Base-by-base conservation (phyloP, 2,329 filamentous ascomycete genomes). In the Epichloe hybrida region DNA sequence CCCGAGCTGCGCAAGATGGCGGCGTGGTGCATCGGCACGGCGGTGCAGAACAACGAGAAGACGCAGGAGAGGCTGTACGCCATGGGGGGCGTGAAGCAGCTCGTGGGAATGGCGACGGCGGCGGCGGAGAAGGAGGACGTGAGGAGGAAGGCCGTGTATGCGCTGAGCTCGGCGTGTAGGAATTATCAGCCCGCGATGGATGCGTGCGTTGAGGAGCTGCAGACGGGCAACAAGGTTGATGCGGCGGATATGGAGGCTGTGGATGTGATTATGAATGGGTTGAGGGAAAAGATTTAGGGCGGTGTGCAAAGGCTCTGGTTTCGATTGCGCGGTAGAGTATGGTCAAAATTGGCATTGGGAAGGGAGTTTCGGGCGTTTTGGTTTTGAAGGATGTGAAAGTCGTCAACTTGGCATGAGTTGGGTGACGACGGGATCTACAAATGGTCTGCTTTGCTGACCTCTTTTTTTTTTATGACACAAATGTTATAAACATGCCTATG, bases 11-110 rank as follows among this genome's bases (percentile, higher is more conserved):
- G 90, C 56, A 81, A 75, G 60, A 89, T 88, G 79, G 90, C 91
- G 3, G 89, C 89, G n/a, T 95, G 88, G 87, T 96, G 89, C 70
- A 73, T 93, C 52, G 88, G 88, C 47, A 96, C 90, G 5, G 91
- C 93, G 9, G 93, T 98, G 53, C 90, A 97, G 75, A 98, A 98
- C 72, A 97, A 98, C 67, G 76, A 79, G 58, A 84, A 84, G 64
- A 83, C 80, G 48, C 93, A 98, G 70, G 87, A 93, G 70, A 80
- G 79, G 48, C 66, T 81, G 50, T 57, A 79, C 27, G 74, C 73
- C 37, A 67, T 75, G 55, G 86, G 85, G 85, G 88, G 83, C 3
- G 72, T 96, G 34, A 78, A 83, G 38, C 76, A 69, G 35, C 75
- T 98, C 21, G 81, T 88, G 8, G 72, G 74, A 47, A 64, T 95